Evolutionary conservation across 2,329 filamentous ascomycete species (phyloP).

Genomic region (Teratosphaeria gauchensis): DNA sequence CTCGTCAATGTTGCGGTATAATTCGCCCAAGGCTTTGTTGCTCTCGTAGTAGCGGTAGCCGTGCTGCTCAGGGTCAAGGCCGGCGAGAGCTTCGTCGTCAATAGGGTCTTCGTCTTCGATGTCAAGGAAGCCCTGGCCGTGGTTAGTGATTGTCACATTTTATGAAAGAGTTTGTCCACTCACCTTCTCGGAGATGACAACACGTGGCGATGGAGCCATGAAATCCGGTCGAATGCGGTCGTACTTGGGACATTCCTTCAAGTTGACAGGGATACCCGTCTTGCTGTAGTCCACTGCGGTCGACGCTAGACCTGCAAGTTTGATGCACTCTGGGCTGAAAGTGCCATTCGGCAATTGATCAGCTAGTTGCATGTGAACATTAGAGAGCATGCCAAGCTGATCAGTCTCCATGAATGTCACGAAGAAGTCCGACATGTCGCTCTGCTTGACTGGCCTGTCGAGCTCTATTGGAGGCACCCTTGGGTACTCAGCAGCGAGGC

Average conservation of each 20-base stretch:
- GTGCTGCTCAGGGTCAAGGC: constrained; percentile 16
- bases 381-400: constrained; percentile 33
- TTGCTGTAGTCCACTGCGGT: constrained; percentile 31
- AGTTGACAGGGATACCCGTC: constrained; percentile 51
- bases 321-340: constrained; percentile 25
- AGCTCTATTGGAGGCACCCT: constrained; percentile 49
- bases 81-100: constrained; percentile 34
- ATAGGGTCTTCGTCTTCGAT: constrained; percentile 37
- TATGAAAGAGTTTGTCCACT: not conserved
- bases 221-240: constrained; percentile 41
- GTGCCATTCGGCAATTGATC: constrained; percentile 27
- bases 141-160: not conserved
- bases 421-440: constrained; percentile 73
- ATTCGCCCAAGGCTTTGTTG: constrained; percentile 55
- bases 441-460: constrained; percentile 45
- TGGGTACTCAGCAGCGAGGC: constrained; percentile 61
- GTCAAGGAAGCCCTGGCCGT: constrained; percentile 33
- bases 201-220: constrained; percentile 41
- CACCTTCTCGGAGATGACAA: constrained; percentile 30
- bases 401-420: constrained; percentile 60
- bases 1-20: constrained; percentile 69
- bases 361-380: constrained; percentile 32
- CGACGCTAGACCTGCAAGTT: constrained; percentile 31
- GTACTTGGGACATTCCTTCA: constrained; percentile 35
- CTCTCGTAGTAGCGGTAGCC: constrained; percentile 55